Conservation (phyloP, 345 rosid genomes). For the Schrenkiella parvula region DNA sequence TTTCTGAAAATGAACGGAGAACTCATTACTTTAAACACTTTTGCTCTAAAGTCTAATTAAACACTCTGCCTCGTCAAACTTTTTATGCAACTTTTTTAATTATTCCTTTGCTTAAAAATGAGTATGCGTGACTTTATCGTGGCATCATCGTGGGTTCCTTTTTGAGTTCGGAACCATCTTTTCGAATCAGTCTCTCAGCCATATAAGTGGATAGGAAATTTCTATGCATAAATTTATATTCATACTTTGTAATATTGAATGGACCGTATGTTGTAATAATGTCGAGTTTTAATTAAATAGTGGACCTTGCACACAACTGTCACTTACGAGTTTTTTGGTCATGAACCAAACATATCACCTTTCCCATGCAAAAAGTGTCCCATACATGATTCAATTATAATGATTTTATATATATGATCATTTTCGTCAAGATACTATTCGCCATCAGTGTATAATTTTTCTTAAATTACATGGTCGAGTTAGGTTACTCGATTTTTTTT, state of each 20-base stretch:
- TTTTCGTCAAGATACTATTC: slow-evolving; percentile 21
- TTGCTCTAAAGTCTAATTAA: slow-evolving; percentile 15
- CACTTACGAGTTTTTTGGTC: slow-evolving; percentile 23
- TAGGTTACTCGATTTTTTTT: too few species aligned
- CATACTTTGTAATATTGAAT: slow-evolving; percentile 6
- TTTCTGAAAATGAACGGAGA: slow-evolving; percentile 1
- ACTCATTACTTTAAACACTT: slow-evolving; percentile 13
- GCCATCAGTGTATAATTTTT: slow-evolving; percentile 8
- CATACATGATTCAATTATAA: background rate
- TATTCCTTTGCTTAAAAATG: slow-evolving; percentile 14
- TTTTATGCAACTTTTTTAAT: slow-evolving; percentile 7
- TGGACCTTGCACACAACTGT: slow-evolving; percentile 40
- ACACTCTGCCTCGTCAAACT: slow-evolving; percentile 18
- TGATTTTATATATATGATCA: slow-evolving; percentile 1
- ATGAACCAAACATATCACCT: slow-evolving; percentile 32
- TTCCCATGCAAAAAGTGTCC: slow-evolving; percentile 36
- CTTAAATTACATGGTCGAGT: slow-evolving; percentile 14
- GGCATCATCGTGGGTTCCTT: slow-evolving; percentile 29
- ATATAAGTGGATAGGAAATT: slow-evolving; percentile 15
- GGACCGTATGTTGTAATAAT: slow-evolving; percentile 15
- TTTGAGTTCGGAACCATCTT: slow-evolving; percentile 30
- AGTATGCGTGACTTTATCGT: slow-evolving; percentile 23
- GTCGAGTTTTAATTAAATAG: slow-evolving; percentile 19
- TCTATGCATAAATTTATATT: background rate
- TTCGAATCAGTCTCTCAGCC: slow-evolving; percentile 19